phyloP scores from a whole-genome alignment of 805 yeast species.

The Lipomyces sp. region DNA sequence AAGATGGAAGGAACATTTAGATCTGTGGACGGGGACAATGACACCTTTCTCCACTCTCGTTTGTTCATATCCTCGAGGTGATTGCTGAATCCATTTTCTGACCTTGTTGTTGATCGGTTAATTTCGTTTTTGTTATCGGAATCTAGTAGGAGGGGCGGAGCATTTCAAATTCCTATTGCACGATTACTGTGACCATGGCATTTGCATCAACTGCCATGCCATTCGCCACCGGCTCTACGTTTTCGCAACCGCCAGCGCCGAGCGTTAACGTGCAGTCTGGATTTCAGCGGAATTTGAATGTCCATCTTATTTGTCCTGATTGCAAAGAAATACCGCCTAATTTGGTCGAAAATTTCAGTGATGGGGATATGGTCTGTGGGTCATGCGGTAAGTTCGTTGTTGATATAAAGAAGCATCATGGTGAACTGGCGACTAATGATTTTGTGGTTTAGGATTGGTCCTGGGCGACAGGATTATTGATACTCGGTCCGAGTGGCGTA shows the following conservation, averaged over 20 bases:
- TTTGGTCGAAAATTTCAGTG: conserved; percentile 89
- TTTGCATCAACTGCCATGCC: conserved; percentile 1
- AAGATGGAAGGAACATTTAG: too few species aligned
- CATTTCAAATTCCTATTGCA: not conserved
- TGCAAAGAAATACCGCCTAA: conserved; percentile 96
- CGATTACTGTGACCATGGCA: not conserved
- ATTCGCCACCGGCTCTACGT: not conserved
- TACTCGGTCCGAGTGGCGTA: conserved; percentile 97
- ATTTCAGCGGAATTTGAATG: conserved; percentile 62
- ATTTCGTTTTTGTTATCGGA: not conserved
- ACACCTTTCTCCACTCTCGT: conserved; percentile 1
- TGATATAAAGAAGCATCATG: not conserved
- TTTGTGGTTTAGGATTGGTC: conserved; percentile 54
- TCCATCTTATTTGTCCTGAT: conserved; percentile 91
- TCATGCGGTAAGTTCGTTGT: conserved; percentile 67
- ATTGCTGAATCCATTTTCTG: not conserved
- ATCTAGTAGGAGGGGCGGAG: not conserved
- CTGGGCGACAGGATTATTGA: conserved; percentile 90
- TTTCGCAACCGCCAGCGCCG: conserved; percentile 5
- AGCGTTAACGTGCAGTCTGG: conserved; percentile 13
- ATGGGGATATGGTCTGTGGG: conserved; percentile 97
- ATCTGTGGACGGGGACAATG: too few species aligned
- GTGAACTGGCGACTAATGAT: conserved; percentile 7
- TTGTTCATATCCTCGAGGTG: not conserved
- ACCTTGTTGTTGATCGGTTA: not conserved